Evolutionary conservation across 2,329 filamentous ascomycete species (phyloP), one percentile per base, ranked within the genome.

Genomic region (Chalara sp.): DNA sequence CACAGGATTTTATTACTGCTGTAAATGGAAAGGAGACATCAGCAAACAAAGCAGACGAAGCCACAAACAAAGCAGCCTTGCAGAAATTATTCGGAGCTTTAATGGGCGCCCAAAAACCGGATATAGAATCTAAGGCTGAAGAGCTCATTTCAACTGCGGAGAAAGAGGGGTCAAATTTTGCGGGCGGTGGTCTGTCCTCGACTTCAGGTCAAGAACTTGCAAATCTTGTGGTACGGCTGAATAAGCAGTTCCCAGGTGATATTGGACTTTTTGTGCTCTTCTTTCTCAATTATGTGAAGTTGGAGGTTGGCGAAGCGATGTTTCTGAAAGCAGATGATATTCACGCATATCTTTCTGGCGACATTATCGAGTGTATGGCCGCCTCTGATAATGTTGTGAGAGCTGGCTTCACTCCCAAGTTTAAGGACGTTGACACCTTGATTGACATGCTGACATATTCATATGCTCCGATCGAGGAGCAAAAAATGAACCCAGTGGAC

Each of bases 331-430:
- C 93, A 6, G 92, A 99, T 64, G 93, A 97, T 64, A 97, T 97
- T 62, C 93, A 99, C 68, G 93, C 93, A 46, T 99, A 99, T 69
- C 72, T 95, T 42, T 89, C 85, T 3, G 89, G 89, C 53, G 92
- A 99, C 65, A 96, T 99, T 60, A 90, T 99, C 67, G 93, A 99
- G 71, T 99, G 93, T 75, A 99, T 99, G 93, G 93, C 93, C 0
- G 86, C 89, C 6, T 95, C 89, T n/a, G 93, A 99, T 77, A 99
- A 99, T 59, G 93, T 99, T 35, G 91, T 99, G 47, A 89, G 93
- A 50, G 93, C 93, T 0, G 93, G 93, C 42, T 93, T 99, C 70
- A 99, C 93, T 0, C 93, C 93, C 50, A 99, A 99, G 68, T 99
- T 96, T 79, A 96, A 97, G 73, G 93, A 99, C 61, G 89, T 97